Percentiles rank a stretch among this genome's conserved stretches.
Evolutionary conservation across 2,329 filamentous ascomycete species (phyloP).

Genomic region (Alternaria sp.): DNA sequence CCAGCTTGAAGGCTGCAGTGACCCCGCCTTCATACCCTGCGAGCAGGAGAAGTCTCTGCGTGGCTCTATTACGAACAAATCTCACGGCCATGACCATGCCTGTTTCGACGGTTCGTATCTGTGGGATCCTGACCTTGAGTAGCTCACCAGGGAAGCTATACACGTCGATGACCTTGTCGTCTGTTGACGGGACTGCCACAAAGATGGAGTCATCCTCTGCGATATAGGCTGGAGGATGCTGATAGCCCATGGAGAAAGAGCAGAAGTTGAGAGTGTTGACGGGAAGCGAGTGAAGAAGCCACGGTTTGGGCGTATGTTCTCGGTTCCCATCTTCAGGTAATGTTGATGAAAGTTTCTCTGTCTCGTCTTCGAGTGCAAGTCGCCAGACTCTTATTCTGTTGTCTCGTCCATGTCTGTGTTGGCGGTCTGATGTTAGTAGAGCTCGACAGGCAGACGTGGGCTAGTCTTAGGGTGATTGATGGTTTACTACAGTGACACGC

Average conservation of each 20-base stretch:
- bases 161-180: conserved; percentile 71
- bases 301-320: conserved; percentile 54
- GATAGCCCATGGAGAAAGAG: conserved; percentile 70
- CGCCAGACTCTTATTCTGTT: conserved; percentile 88
- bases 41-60: conserved; percentile 64
- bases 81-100: conserved; percentile 87
- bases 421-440: conserved; percentile 4
- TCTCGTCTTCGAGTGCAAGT: conserved; percentile 47
- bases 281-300: conserved; percentile 81
- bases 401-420: conserved; percentile 82
- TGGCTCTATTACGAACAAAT: conserved; percentile 33
- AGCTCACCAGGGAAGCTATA: conserved; percentile 79
- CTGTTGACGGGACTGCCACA: conserved; percentile 73
- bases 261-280: conserved; percentile 98
- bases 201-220: conserved; percentile 55
- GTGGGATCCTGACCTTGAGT: conserved; percentile 66
- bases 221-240: conserved; percentile 10
- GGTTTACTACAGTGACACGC: conserved; percentile 48
- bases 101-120: conserved; percentile 53
- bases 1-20: conserved; percentile 68
- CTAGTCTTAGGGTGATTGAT: not conserved
- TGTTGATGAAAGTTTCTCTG: not conserved
- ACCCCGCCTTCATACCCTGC: conserved; percentile 88
- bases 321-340: not conserved
- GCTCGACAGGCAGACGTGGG: not conserved